These are phyloP conservation scores for Baorangia bicolor DNA, from an alignment of 768 basidiomycete genomes.

Conservation along the genomic window DNA sequence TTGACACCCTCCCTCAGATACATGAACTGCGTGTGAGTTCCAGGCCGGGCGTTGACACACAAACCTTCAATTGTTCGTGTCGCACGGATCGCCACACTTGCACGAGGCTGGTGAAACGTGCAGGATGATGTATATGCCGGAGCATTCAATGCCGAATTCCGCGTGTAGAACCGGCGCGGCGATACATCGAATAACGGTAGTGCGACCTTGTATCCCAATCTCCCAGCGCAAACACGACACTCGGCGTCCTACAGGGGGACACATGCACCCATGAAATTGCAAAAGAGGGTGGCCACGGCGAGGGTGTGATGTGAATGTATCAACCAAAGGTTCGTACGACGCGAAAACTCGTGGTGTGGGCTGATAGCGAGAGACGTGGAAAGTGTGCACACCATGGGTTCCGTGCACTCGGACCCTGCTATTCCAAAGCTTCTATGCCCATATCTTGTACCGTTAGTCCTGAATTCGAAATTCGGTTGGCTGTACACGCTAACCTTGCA, in stretches of 20 bases:
- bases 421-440: background rate
- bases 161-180: background rate
- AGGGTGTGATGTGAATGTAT: background rate
- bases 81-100: background rate
- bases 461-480: slow-evolving; percentile 11
- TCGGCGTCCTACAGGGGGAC: background rate
- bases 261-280: background rate
- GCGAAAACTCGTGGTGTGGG: background rate
- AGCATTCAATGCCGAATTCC: background rate
- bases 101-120: slow-evolving; percentile 9
- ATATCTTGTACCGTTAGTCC: background rate
- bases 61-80: background rate
- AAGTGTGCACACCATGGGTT: background rate
- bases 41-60: background rate
- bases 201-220: background rate
- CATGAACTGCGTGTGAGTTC: background rate
- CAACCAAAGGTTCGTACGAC: background rate
- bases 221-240: background rate
- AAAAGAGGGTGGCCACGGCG: background rate
- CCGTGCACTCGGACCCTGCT: background rate
- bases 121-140: background rate
- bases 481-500: background rate
- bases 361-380: background rate
- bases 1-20: background rate
- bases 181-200: background rate